A percentile compares a stretch with the other conserved stretches of the same genome.
These are phyloP conservation scores for Neonothopanus nambi DNA, from an alignment of 1,284 basidiomycete genomes.

Conservation along the genomic window DNA sequence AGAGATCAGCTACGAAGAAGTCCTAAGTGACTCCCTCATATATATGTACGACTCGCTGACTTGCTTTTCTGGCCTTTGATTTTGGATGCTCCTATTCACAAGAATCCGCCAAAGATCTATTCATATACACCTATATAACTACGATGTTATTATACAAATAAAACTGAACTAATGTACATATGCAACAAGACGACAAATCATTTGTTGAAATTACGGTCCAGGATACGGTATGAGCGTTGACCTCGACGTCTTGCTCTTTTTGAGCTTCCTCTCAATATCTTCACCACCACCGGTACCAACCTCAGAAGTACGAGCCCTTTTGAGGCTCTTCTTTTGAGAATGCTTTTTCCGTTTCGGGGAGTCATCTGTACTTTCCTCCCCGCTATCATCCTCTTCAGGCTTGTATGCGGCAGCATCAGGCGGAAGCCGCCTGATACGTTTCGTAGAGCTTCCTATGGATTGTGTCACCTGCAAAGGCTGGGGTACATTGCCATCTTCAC, in stretches of 20 bases:
- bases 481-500: background rate
- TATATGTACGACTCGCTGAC: too few species aligned
- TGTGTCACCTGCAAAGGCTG: background rate
- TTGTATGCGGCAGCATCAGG: conserved; percentile 42
- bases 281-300: conserved; percentile 1
- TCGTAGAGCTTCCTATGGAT: background rate
- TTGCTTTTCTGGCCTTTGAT: too few species aligned
- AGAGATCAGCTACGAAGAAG: conserved; percentile 21
- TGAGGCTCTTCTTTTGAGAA: conserved; percentile 27
- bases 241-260: conserved; percentile 16
- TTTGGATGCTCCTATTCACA: too few species aligned
- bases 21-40: background rate
- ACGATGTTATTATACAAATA: background rate
- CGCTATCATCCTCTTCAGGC: conserved; percentile 31
- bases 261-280: conserved; percentile 7
- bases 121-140: background rate
- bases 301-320: conserved; percentile 29
- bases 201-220: background rate
- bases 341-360: conserved; percentile 27
- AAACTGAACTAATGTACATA: background rate
- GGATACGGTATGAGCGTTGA: background rate
- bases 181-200: too few species aligned
- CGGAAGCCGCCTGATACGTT: conserved; percentile 27
- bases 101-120: too few species aligned
- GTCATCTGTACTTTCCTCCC: conserved; percentile 30